phyloP scores from a whole-genome alignment of 306 rosid genomes.

The Leucaena leucocephala region DNA sequence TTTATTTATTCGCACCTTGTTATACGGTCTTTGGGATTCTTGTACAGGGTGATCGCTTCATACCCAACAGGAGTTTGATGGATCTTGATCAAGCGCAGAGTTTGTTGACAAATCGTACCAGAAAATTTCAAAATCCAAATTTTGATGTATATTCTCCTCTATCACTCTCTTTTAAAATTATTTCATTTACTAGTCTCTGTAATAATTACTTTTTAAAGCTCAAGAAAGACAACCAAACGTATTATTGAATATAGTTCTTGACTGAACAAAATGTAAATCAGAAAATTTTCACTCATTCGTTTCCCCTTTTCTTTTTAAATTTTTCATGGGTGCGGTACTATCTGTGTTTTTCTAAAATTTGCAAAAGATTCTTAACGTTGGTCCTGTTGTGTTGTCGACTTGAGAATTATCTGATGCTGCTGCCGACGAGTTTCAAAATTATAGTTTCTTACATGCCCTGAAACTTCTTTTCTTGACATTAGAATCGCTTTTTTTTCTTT shows the following conservation, averaged over 20 bases:
- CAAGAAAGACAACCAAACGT: background rate
- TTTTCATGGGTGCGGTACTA: background rate
- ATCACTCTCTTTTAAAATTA: background rate
- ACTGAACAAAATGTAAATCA: background rate
- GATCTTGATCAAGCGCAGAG: conserved; percentile 92
- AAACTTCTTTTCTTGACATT: background rate
- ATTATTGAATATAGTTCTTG: background rate
- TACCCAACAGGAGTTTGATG: conserved; percentile 91
- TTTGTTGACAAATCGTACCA: conserved; percentile 63
- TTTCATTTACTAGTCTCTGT: background rate
- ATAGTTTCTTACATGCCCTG: background rate
- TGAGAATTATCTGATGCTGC: background rate
- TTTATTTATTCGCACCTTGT: background rate
- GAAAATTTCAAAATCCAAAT: conserved; percentile 33
- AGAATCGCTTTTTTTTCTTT: background rate
- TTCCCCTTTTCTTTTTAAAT: background rate
- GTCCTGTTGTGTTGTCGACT: background rate
- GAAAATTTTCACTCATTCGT: background rate
- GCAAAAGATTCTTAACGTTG: background rate
- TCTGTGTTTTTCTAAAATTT: background rate
- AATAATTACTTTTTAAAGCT: background rate
- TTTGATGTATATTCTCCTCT: conserved; percentile 45
- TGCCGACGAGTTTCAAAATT: background rate
- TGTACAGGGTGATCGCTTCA: conserved; percentile 78
- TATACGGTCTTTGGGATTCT: background rate